Evolutionary conservation across 2,329 filamentous ascomycete species (phyloP), one percentile per base, ranked within the genome.

Genomic region (Microcyclospora pomicola): DNA sequence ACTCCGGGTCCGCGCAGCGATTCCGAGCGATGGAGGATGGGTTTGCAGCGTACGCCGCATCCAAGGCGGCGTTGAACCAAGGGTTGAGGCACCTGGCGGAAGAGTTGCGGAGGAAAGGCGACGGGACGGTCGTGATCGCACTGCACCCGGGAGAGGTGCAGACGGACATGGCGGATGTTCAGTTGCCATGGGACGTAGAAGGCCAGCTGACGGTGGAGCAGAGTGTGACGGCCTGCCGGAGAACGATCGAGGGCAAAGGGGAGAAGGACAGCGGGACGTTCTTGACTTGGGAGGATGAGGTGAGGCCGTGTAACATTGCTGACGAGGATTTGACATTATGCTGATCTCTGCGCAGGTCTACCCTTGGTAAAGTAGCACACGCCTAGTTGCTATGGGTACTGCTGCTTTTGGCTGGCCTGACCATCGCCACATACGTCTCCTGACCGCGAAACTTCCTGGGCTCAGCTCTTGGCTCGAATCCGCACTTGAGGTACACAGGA

Each of bases 61-160:
- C 66, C 3, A 75, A 75, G 51, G 66, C 69, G 2, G 72, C 72
- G 0, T 48, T 76, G 38, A 75, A 75, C 44, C 69, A 73, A 56
- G 66, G 66, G 39, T 54, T 74, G 2, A 39, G 63, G 39, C 71
- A 75, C 46, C 66, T 75, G 61, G 69, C 70, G 5, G 68, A 67
- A 1, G 71, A 75, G 44, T 46, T 74, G 35, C 64, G 67, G 49
- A 55, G 70, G 30, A 67, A 67, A 42, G 63, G 64, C 27, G 63
- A 63, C 35, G 53, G 62, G 33, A 71, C 68, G 0, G 61, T 67
- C 13, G 59, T 75, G 5, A 48, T 75, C 28, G 70, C 69, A 5
- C 60, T 75, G 52, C 72, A 75, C 55, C 72, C 71, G 0, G 72
- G 71, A 6, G 71, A 75, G 49, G 71, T 75, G 1, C 58, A 60